Evolutionary conservation across 139 green algal genomes (phyloP).

Genomic region (Penium margaritaceum): DNA sequence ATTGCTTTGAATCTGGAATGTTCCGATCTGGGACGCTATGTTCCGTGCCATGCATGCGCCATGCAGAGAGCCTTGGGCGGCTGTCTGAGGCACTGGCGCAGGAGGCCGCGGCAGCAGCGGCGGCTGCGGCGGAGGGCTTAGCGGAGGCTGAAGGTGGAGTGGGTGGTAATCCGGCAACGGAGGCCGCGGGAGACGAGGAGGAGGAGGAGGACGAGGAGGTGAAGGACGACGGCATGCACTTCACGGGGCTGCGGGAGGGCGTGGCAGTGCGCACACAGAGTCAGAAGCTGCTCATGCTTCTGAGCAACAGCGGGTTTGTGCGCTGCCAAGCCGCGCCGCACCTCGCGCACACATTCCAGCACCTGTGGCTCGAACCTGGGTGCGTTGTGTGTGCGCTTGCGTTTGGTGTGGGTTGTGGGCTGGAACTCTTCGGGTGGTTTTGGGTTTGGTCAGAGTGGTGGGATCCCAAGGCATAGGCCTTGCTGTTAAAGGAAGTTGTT

Average conservation of each 20-base stretch:
- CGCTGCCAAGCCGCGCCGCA: slow-evolving; percentile 13
- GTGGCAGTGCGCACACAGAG: slow-evolving; percentile 20
- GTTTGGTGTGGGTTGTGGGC: too few species aligned
- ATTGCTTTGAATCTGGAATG: too few species aligned
- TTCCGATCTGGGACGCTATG: too few species aligned
- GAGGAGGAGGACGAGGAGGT: slow-evolving; percentile 3
- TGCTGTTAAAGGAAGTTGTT: too few species aligned
- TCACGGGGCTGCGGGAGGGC: slow-evolving; percentile 24
- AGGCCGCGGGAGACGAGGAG: neutral
- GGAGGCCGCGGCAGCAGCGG: too few species aligned
- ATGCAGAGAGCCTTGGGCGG: slow-evolving; percentile 20
- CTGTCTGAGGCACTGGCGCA: slow-evolving; percentile 16
- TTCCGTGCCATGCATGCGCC: too few species aligned
- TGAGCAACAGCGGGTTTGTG: slow-evolving; percentile 33
- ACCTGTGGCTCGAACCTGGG: slow-evolving; percentile 21
- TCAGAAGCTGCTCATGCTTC: slow-evolving; percentile 39
- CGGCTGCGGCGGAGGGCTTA: too few species aligned
- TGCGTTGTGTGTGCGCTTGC: neutral
- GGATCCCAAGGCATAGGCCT: too few species aligned
- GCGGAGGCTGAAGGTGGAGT: too few species aligned
- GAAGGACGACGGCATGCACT: neutral
- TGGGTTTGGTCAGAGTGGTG: too few species aligned
- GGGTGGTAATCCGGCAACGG: too few species aligned
- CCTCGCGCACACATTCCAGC: slow-evolving; percentile 30
- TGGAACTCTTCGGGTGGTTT: too few species aligned